phyloP scores from a whole-genome alignment of 2,329 filamentous ascomycete genomes.

The Talaromyces marneffei region DNA sequence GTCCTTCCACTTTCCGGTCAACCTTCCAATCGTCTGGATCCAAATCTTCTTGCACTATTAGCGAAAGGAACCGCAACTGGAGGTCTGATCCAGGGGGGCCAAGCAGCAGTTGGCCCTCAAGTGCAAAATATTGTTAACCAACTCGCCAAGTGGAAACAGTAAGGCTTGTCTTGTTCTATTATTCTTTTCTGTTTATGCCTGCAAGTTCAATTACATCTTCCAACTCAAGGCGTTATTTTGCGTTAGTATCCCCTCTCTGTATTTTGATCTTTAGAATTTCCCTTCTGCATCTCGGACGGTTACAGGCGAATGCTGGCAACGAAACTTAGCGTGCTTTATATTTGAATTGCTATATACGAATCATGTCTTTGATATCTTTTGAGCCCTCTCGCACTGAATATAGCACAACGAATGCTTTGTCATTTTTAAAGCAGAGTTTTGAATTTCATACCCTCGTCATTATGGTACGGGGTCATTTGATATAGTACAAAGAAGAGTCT shows the following conservation, averaged over 20 bases:
- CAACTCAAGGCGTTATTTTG: neutral
- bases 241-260: neutral
- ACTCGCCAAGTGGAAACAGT: conserved; percentile 43
- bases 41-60: conserved; percentile 34
- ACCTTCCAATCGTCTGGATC: conserved; percentile 25
- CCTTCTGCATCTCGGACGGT: conserved; percentile 8
- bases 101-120: conserved; percentile 31
- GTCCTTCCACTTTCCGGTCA: conserved; percentile 23
- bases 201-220: neutral
- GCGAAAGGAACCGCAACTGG: conserved; percentile 33
- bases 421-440: conserved; percentile 15
- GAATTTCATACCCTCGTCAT: neutral
- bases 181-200: neutral
- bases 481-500: conserved; percentile 7
- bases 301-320: conserved; percentile 5
- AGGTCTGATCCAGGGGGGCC: conserved; percentile 30
- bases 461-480: conserved; percentile 11
- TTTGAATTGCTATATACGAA: neutral
- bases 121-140: conserved; percentile 47
- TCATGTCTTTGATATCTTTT: neutral
- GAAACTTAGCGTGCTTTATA: neutral
- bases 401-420: conserved; percentile 13
- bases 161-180: conserved; percentile 15
- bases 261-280: neutral
- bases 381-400: neutral